phyloP scores from a whole-genome alignment of 495 filamentous ascomycete species.

The Amniculicola lignicola region DNA sequence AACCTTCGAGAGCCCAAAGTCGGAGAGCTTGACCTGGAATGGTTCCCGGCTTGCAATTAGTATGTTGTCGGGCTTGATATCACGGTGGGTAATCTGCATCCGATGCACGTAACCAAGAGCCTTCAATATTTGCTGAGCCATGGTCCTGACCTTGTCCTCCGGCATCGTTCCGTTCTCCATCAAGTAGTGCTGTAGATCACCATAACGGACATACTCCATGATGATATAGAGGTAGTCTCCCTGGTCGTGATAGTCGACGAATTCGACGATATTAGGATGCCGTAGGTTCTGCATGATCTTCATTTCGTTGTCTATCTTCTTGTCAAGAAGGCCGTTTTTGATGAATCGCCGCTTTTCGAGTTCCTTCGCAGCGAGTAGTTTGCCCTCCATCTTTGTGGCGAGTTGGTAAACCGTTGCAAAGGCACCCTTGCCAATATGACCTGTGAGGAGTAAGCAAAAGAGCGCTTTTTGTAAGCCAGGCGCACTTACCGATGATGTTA shows the following conservation, averaged over 20 bases:
- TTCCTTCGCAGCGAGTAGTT: slow-evolving; percentile 83
- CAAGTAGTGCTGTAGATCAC: slow-evolving; percentile 77
- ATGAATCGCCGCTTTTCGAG: slow-evolving; percentile 85
- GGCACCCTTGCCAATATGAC: slow-evolving; percentile 79
- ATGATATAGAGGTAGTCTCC: slow-evolving; percentile 80
- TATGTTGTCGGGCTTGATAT: slow-evolving; percentile 98
- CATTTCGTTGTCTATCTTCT: slow-evolving; percentile 92
- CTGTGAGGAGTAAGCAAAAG: slow-evolving; percentile 13
- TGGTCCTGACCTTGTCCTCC: slow-evolving; percentile 64
- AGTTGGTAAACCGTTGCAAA: slow-evolving; percentile 90
- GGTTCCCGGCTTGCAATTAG: slow-evolving; percentile 70
- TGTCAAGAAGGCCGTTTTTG: slow-evolving; percentile 78
- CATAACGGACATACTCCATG: slow-evolving; percentile 88
- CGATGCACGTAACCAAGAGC: slow-evolving; percentile 85
- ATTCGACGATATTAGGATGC: slow-evolving; percentile 89
- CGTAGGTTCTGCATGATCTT: slow-evolving; percentile 79
- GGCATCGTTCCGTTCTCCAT: slow-evolving; percentile 55
- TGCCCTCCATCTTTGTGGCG: slow-evolving; percentile 72
- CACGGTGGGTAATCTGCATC: slow-evolving; percentile 86
- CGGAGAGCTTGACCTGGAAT: slow-evolving; percentile 82
- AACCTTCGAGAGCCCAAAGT: slow-evolving; percentile 94
- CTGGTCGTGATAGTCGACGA: slow-evolving; percentile 78
- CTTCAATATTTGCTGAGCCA: slow-evolving; percentile 72
- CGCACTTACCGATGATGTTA: slow-evolving; percentile 60
- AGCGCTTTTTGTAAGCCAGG: not conserved